Conservation (phyloP, 2,329 filamentous ascomycete genomes). For the Alternaria rosae region DNA sequence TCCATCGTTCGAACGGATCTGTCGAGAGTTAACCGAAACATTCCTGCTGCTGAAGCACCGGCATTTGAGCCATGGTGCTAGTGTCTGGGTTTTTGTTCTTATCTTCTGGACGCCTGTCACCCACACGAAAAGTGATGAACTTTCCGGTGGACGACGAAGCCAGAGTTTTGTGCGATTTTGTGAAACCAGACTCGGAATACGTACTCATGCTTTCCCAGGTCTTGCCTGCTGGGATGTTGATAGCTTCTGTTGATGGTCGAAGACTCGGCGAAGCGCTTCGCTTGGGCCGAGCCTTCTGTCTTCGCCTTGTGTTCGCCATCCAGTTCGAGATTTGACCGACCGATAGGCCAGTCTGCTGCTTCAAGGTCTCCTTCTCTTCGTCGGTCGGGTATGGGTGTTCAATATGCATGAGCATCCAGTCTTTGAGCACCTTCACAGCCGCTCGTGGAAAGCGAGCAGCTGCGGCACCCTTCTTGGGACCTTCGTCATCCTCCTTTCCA, state of each 20-base stretch:
- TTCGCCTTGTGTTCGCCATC: constrained; percentile 86
- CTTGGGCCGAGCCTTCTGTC: constrained; percentile 76
- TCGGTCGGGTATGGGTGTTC: constrained; percentile 89
- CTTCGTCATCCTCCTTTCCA: constrained; percentile 35
- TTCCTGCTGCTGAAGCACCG: constrained; percentile 27
- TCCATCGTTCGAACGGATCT: constrained; percentile 73
- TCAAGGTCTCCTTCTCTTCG: constrained; percentile 81
- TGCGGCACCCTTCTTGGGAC: constrained; percentile 44
- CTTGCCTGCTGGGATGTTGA: constrained; percentile 75
- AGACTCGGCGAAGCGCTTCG: constrained; percentile 74
- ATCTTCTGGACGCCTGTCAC: constrained; percentile 6
- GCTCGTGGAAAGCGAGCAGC: constrained; percentile 73
- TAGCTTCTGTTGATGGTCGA: constrained; percentile 66
- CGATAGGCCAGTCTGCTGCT: constrained; percentile 79
- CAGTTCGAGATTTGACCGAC: constrained; percentile 88
- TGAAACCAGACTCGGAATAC: constrained; percentile 29
- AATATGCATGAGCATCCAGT: constrained; percentile 81
- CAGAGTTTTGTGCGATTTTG: constrained; percentile 24
- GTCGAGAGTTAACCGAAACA: constrained; percentile 55
- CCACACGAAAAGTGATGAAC: constrained; percentile 34
- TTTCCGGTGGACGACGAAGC: constrained; percentile 24
- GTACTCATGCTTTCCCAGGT: constrained; percentile 57
- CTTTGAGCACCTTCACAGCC: constrained; percentile 80
- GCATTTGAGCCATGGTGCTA: constrained; percentile 9
- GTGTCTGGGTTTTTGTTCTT: neutral